phyloP scores from a whole-genome alignment of 495 filamentous ascomycete species.

The Xylaria scruposa region DNA sequence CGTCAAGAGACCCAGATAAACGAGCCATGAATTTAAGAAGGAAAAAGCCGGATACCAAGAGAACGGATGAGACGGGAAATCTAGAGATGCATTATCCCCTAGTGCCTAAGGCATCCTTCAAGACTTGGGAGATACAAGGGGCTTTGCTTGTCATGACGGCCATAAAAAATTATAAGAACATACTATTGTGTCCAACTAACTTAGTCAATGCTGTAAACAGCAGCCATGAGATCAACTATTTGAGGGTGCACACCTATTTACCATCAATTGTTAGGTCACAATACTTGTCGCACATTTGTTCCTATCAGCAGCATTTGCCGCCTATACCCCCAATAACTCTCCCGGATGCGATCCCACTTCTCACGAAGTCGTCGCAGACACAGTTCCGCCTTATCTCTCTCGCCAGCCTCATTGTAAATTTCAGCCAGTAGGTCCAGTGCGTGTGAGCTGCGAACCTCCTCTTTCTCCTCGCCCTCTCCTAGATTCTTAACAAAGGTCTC shows the following conservation, averaged over 20 bases:
- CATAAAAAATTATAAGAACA: not conserved
- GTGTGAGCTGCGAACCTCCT: slow-evolving; percentile 74
- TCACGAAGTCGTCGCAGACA: slow-evolving; percentile 76
- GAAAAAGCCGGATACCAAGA: not conserved
- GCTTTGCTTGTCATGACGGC: not conserved
- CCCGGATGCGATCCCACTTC: slow-evolving; percentile 88
- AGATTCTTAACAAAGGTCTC: slow-evolving; percentile 65
- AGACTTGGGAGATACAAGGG: not conserved
- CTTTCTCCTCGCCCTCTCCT: slow-evolving; percentile 49
- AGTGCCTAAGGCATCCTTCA: not conserved
- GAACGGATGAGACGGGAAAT: not conserved
- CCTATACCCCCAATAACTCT: slow-evolving; percentile 91
- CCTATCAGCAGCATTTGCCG: slow-evolving; percentile 45
- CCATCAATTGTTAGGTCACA: not conserved
- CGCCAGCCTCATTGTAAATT: slow-evolving; percentile 69
- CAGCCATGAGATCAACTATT: not conserved
- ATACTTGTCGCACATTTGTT: not conserved
- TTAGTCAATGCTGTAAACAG: not conserved
- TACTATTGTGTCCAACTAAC: not conserved
- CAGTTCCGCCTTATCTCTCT: slow-evolving; percentile 63
- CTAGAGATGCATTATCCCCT: not conserved
- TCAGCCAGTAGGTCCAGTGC: slow-evolving; percentile 92
- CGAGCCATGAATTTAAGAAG: not conserved
- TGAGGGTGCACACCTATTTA: not conserved
- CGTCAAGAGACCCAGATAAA: not conserved